phyloP scores from a whole-genome alignment of 1,139 yeast genomes.

The Zhuliangozyma blackwelliae region DNA sequence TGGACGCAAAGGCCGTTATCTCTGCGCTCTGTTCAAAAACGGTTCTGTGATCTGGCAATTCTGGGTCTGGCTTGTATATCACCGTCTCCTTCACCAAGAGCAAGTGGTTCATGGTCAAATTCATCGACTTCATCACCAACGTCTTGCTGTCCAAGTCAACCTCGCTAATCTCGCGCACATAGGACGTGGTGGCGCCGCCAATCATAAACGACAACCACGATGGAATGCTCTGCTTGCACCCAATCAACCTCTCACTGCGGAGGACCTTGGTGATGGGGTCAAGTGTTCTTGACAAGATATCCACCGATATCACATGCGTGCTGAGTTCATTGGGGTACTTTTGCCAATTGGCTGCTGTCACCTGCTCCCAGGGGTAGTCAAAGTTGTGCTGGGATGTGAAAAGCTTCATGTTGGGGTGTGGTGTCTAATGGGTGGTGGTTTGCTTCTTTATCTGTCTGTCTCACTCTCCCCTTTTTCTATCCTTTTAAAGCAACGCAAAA shows the following conservation, averaged over 20 bases:
- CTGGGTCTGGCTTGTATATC: conserved; percentile 63
- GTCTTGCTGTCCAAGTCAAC: conserved; percentile 67
- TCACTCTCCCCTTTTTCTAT: neutral
- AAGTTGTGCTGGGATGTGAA: conserved; percentile 67
- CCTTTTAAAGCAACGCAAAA: neutral
- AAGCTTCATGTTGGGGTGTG: conserved; percentile 57
- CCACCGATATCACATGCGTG: conserved; percentile 94
- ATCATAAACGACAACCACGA: conserved; percentile 70
- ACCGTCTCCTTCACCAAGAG: conserved; percentile 85
- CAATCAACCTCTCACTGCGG: conserved; percentile 81
- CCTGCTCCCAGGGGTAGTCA: conserved; percentile 88
- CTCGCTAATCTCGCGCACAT: conserved; percentile 85
- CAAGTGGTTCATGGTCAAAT: conserved; percentile 75
- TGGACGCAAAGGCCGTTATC: conserved; percentile 78
- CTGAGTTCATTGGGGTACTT: conserved; percentile 92
- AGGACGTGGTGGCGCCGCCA: conserved; percentile 71
- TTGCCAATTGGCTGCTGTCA: conserved; percentile 94
- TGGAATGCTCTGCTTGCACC: conserved; percentile 87
- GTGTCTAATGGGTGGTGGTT: neutral
- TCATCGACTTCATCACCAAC: conserved; percentile 77
- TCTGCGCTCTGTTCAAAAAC: conserved; percentile 78
- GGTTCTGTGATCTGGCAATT: conserved; percentile 49
- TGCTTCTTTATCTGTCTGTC: neutral
- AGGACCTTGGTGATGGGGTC: conserved; percentile 53
- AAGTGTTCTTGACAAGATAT: conserved; percentile 70